Evolutionary conservation across 495 filamentous ascomycete genomes (phyloP).

Genomic region (Penicillium ucsense): DNA sequence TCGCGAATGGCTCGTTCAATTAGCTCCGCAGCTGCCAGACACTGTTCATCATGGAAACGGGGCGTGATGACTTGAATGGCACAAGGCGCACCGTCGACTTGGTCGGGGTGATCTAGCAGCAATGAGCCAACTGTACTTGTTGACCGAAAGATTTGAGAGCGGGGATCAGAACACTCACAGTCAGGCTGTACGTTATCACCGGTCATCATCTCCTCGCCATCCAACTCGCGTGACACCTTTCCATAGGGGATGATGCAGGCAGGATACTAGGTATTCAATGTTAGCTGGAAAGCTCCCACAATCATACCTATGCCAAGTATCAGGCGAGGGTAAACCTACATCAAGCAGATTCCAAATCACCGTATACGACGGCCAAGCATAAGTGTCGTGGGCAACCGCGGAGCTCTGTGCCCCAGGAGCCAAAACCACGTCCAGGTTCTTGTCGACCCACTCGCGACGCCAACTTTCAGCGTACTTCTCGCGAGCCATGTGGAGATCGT

Average conservation of each 20-base stretch:
- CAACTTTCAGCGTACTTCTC: conserved; percentile 8
- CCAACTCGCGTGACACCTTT: conserved; percentile 24
- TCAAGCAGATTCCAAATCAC: conserved; percentile 42
- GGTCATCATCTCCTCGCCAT: conserved; percentile 18
- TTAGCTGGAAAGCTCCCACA: too few species aligned
- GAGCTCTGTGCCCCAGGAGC: conserved; percentile 37
- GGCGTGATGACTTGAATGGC: conserved; percentile 30
- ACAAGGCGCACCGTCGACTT: conserved; percentile 28
- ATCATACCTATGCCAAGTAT: too few species aligned
- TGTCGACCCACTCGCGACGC: conserved; percentile 17
- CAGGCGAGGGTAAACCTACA: conserved; percentile 22
- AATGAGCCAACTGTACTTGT: not conserved
- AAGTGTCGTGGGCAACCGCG: conserved; percentile 39
- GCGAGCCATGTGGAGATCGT: conserved; percentile 11
- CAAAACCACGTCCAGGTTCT: conserved; percentile 36
- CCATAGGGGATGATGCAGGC: conserved; percentile 26
- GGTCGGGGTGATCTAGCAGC: conserved; percentile 21
- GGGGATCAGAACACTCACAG: conserved; percentile 15
- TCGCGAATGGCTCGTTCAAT: conserved; percentile 19
- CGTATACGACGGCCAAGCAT: conserved; percentile 37
- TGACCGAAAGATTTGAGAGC: not conserved
- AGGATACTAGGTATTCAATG: conserved; percentile 16
- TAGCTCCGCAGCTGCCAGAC: conserved; percentile 24
- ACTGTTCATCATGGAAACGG: conserved; percentile 35
- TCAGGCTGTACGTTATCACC: conserved; percentile 21